Conservation (phyloP, 2,329 filamentous ascomycete genomes). For the Sporothrix mexicana region DNA sequence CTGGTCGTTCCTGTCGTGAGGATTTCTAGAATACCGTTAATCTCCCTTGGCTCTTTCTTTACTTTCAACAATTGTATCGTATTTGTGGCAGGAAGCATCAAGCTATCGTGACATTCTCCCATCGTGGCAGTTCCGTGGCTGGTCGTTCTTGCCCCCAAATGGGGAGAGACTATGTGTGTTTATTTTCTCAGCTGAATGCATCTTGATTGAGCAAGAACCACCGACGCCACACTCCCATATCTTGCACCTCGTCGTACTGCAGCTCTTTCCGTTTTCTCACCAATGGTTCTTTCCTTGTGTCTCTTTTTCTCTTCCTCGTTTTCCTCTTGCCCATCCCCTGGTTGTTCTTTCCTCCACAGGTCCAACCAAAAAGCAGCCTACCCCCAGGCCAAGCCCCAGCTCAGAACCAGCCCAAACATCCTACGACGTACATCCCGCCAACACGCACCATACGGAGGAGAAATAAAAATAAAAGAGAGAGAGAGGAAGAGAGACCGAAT, state of each 20-base stretch:
- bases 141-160: conserved; percentile 6
- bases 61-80: background rate
- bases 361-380: background rate
- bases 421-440: background rate
- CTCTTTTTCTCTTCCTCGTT: background rate
- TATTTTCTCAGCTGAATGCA: conserved; percentile 19
- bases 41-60: conserved; percentile 2
- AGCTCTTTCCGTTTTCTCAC: conserved; percentile 4
- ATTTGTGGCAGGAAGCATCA: background rate
- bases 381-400: conserved; percentile 15
- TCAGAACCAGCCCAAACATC: background rate
- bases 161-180: background rate
- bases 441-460: background rate
- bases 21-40: background rate
- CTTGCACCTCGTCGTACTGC: background rate
- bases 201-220: background rate
- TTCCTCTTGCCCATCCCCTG: background rate
- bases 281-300: background rate
- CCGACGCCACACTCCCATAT: background rate
- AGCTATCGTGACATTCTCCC: background rate
- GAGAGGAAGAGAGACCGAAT: background rate
- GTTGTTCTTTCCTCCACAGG: background rate
- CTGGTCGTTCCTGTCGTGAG: background rate
- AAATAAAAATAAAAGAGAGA: too few relatives aligned
- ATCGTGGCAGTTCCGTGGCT: background rate